A percentile compares a stretch with the other conserved stretches of the same genome.
Evolutionary conservation across 2,329 filamentous ascomycete genomes (phyloP).

Genomic region (Pestalotiopsis sp.): DNA sequence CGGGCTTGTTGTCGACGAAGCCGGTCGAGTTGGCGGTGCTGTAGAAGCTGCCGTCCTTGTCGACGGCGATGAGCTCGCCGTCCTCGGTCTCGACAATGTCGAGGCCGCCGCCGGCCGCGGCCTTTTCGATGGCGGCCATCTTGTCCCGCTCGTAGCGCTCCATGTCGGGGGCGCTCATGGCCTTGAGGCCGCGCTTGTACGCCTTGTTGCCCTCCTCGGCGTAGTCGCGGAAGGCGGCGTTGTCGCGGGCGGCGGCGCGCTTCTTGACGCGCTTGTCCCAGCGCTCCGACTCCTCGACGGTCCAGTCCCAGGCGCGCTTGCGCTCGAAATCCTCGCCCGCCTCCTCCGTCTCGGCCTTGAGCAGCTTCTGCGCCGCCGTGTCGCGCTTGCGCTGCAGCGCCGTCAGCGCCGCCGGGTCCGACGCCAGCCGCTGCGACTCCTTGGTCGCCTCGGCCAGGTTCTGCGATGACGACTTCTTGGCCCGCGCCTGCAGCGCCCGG

Average conservation of each 20-base stretch:
- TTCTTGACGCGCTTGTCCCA: conserved; percentile 93
- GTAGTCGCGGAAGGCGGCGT: conserved; percentile 90
- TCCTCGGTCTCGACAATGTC: conserved; percentile 96
- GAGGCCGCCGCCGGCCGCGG: conserved; percentile 80
- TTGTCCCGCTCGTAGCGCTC: conserved; percentile 89
- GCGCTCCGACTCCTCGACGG: conserved; percentile 86
- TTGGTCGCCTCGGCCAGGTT: conserved; percentile 85
- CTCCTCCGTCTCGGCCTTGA: conserved; percentile 88
- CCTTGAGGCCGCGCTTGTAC: conserved; percentile 87
- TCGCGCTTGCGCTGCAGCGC: conserved; percentile 84
- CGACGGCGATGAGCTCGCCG: conserved; percentile 91
- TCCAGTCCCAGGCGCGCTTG: conserved; percentile 99
- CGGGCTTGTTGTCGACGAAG: conserved; percentile 84
- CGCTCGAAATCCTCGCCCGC: conserved; percentile 92
- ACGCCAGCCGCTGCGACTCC: conserved; percentile 78
- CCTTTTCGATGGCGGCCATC: conserved; percentile 79
- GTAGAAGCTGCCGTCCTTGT: conserved; percentile 89
- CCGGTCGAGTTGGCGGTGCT: conserved; percentile 81
- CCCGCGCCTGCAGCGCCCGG: conserved; percentile 82
- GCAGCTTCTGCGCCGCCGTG: conserved; percentile 86
- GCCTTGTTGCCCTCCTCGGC: conserved; percentile 85
- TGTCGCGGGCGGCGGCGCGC: conserved; percentile 78
- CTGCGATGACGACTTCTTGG: conserved; percentile 69
- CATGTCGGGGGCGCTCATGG: conserved; percentile 71
- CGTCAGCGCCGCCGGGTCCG: conserved; percentile 76